Evolutionary conservation across 2,329 filamentous ascomycete species (phyloP).

Genomic region (Pestalotiopsis sp.): DNA sequence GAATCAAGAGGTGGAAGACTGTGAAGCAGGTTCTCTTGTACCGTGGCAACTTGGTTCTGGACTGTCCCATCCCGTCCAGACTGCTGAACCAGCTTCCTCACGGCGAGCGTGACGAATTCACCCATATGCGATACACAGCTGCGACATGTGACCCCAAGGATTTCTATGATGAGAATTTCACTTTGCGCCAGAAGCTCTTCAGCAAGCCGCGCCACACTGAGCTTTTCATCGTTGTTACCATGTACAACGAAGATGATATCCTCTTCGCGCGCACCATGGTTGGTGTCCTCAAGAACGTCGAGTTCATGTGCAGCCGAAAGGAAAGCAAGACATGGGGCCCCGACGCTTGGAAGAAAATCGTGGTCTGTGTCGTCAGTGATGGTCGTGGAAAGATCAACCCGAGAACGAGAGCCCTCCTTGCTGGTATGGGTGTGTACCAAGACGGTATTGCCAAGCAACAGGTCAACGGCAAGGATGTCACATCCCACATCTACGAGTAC

Average conservation of each 20-base stretch:
- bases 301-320: conserved; percentile 90
- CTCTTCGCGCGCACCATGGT: conserved; percentile 98
- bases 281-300: conserved; percentile 97
- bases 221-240: conserved; percentile 93
- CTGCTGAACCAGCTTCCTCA: conserved; percentile 87
- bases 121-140: conserved; percentile 95
- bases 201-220: conserved; percentile 86
- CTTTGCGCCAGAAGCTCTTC: conserved; percentile 88
- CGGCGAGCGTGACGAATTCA: conserved; percentile 89
- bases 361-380: conserved; percentile 95
- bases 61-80: conserved; percentile 91
- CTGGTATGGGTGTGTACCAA: conserved; percentile 94
- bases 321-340: conserved; percentile 97
- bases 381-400: conserved; percentile 92
- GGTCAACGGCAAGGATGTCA: conserved; percentile 95
- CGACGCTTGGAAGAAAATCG: conserved; percentile 97
- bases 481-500: conserved; percentile 96
- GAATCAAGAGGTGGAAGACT: conserved; percentile 92
- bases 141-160: conserved; percentile 98
- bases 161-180: conserved; percentile 86
- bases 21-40: conserved; percentile 98
- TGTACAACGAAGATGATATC: conserved; percentile 99
- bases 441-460: conserved; percentile 98
- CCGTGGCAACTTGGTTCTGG: conserved; percentile 93
- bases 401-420: conserved; percentile 84